Percentiles rank a stretch among this genome's conserved stretches.
phyloP scores from a whole-genome alignment of 106 monocot species.

The Dendrobium nobile region DNA sequence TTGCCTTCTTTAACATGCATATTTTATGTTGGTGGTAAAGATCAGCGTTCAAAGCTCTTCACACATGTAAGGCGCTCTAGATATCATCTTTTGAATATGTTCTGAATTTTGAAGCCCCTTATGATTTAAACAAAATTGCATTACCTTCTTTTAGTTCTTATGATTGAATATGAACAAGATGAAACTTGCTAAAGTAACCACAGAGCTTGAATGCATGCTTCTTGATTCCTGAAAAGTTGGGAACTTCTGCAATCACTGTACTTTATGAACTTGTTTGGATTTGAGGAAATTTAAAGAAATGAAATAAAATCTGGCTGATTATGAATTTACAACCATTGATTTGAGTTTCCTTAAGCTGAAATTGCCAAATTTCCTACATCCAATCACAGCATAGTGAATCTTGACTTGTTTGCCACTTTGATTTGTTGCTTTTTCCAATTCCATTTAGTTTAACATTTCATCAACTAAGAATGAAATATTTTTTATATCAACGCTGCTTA shows the following conservation, averaged over 20 bases:
- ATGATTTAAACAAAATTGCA: not conserved
- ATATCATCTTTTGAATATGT: not conserved
- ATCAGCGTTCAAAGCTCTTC: constrained; percentile 73
- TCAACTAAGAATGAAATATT: no score
- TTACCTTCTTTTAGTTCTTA: not conserved
- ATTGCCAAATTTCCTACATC: not conserved
- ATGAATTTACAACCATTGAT: not conserved
- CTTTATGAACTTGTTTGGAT: not conserved
- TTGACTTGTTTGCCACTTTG: not conserved
- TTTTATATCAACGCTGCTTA: no score
- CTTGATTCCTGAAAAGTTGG: not conserved
- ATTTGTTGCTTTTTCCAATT: no score
- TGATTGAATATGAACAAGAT: not conserved
- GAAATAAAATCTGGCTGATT: not conserved
- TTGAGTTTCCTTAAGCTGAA: not conserved
- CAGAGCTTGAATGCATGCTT: not conserved
- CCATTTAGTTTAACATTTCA: no score
- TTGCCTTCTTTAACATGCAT: constrained; percentile 83
- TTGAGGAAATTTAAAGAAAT: not conserved
- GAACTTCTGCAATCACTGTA: not conserved
- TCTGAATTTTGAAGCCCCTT: not conserved
- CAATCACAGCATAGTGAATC: not conserved
- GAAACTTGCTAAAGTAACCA: not conserved
- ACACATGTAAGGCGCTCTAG: constrained; percentile 46
- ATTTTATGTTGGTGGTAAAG: constrained; percentile 94